Evolutionary conservation across 768 basidiomycete species (phyloP), one percentile per base, ranked within the genome.

Genomic region (Lepiota venenata): DNA sequence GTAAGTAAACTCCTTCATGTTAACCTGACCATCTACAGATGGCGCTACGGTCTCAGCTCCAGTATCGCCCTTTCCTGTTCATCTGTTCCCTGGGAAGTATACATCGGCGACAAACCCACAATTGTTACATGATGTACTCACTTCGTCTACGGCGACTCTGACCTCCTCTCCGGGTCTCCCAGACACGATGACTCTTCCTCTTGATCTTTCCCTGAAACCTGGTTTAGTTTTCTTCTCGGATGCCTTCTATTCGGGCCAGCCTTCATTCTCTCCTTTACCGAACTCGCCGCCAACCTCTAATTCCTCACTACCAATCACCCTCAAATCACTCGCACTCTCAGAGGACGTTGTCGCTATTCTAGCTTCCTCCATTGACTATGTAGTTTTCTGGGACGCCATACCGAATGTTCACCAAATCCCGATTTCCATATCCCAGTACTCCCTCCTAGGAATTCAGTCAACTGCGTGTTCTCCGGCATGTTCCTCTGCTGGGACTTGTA

Each of bases 341-440:
- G 74, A 80, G n/a, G 83, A 84, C 56, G 74, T 85, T 0, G 91
- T 87, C 85, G 81, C 79, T 4, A 83, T 84, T 3, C 67, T 93
- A 10, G 76, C 75, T 5, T 69, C 81, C 0, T 78, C 80, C 8
- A 72, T 77, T 11, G 81, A 76, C 55, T 85, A 87, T 18, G 65
- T 89, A n/a, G 75, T 93, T 35, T 66, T 94, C 27, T 95, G 91
- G 89, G 83, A 90, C 58, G 81, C 87, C 10, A 70, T 93, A 43
- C 84, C 91, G 2, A 89, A 93, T 61, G 65, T 86, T 12, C 68
- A 78, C 2, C 84, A 92, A 64, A 75, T 92, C 18, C 86, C 76
- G 2, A 75, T 75, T 15, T 73, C 81, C 0, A 35, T 39, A 11
- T 38, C 46, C 11, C 46, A 55, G n/a, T 72, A 91, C 21, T 73